Base-by-base conservation (phyloP, 1,139 yeast species). In the Debaryomyces psychrophilus region DNA sequence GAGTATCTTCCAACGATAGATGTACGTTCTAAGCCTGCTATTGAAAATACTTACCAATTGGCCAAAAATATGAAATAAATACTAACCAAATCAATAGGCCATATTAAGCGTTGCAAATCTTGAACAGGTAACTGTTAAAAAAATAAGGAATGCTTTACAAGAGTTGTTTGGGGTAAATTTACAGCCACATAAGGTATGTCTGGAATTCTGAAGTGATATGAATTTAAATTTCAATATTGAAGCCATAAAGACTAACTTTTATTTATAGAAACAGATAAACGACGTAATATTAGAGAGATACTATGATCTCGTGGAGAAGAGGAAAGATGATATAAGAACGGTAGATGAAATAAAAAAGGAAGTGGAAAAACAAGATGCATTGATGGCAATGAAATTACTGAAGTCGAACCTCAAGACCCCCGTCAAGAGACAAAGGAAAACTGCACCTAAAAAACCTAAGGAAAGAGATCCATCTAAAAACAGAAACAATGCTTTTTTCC, bases 31-130 rank as follows among this genome's bases (percentile, higher is more conserved):
- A 4, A 20, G 17, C 14, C 8, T 25, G 6, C 23, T 3, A 12
- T 20, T 5, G 6, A 18, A 22, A 3, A 25, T 8, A 20, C 5
- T 20, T 27, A 3, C 1, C 28, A 8, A 43, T 35, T 6, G 18
- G 25, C 14, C n/a, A 20, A 5, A 9, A 18, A 2, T 33, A 17
- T 11, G 14, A 37, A 31, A 12, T 29, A 29, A 14, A 8, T 54
- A 60, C 69, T 69, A 68, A 69, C 67, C 36, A 18, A 8, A 18
- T 31, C 37, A 4, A 9, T 41, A 82, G 86, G 90, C 95, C 1
- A 85, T 88, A 15, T 67, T 88, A 31, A 72, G 84, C 49, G 92
- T 82, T n/a, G 83, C 93, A 1, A 85, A 88, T 55, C 73, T 87
- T 33, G 86, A 85, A 51, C 76, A 81, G 53, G 81, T 88, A 17